Percentiles rank a stretch among this genome's conserved stretches.
Evolutionary conservation across 805 yeast species (phyloP).

Genomic region (Metschnikowia matae): DNA sequence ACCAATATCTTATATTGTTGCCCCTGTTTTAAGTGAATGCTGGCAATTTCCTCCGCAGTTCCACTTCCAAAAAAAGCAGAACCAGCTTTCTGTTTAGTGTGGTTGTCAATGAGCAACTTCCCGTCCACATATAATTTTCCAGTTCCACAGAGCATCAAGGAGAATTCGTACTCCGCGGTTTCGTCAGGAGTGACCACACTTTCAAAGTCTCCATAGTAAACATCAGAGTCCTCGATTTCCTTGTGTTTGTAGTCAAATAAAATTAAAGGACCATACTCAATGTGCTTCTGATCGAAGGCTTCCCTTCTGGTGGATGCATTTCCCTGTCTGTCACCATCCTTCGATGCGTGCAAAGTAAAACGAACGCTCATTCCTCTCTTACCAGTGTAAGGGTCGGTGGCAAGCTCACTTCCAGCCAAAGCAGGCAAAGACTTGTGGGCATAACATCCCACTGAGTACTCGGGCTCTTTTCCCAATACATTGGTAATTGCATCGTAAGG

Average conservation of each 20-base stretch:
- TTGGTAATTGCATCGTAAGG: slow-evolving; percentile 45
- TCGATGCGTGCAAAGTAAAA: slow-evolving; percentile 24
- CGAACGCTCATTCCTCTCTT: slow-evolving; percentile 23
- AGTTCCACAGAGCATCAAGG: slow-evolving; percentile 13
- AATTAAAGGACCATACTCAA: slow-evolving; percentile 15
- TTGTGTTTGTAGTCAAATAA: slow-evolving; percentile 17
- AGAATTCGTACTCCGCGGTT: slow-evolving; percentile 14
- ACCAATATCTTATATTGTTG: slow-evolving; percentile 5
- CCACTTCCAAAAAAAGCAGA: slow-evolving; percentile 12
- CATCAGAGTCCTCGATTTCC: slow-evolving; percentile 6
- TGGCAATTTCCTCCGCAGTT: slow-evolving; percentile 10
- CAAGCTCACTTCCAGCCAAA: slow-evolving; percentile 19
- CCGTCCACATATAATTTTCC: slow-evolving; percentile 15
- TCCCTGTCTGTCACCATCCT: neutral
- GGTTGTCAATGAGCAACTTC: slow-evolving; percentile 13
- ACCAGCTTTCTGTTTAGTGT: slow-evolving; percentile 6
- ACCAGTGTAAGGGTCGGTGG: slow-evolving; percentile 21
- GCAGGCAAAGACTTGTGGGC: slow-evolving; percentile 31
- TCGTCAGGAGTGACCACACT: slow-evolving; percentile 22
- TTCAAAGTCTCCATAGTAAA: slow-evolving; percentile 19
- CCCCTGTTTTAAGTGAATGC: slow-evolving; percentile 10
- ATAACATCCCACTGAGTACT: slow-evolving; percentile 33
- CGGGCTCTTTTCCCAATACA: slow-evolving; percentile 23
- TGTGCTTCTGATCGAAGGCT: slow-evolving; percentile 23
- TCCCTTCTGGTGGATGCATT: slow-evolving; percentile 16